A percentile compares a stretch with the other conserved stretches of the same genome.
phyloP scores from a whole-genome alignment of 2,329 filamentous ascomycete genomes.

The Aspergillus fumigatiaffinis region DNA sequence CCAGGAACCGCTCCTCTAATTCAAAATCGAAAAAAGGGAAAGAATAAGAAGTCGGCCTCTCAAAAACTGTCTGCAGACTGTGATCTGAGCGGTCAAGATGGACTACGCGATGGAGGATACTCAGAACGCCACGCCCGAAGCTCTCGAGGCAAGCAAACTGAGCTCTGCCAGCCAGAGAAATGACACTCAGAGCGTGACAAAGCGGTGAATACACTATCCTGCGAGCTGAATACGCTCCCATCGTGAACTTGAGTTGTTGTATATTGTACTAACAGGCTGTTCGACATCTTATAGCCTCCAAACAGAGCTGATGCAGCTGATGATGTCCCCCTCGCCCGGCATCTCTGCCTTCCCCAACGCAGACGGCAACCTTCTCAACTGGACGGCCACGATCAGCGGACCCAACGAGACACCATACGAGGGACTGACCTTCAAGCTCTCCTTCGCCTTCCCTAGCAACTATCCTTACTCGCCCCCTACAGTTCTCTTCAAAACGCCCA shows the following conservation, averaged over 20 bases:
- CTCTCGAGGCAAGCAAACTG: slow-evolving; percentile 60
- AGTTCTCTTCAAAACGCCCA: slow-evolving; percentile 95
- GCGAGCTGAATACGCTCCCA: neutral
- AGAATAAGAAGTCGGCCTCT: neutral
- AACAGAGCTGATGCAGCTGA: slow-evolving; percentile 96
- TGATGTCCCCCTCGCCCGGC: slow-evolving; percentile 90
- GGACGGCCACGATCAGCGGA: slow-evolving; percentile 91
- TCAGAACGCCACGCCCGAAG: slow-evolving; percentile 65
- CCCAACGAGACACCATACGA: slow-evolving; percentile 90
- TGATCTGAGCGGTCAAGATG: slow-evolving; percentile 34
- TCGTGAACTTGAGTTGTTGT: neutral
- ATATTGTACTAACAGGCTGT: neutral
- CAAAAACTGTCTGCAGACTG: neutral
- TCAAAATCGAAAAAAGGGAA: neutral
- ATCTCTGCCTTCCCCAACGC: slow-evolving; percentile 91
- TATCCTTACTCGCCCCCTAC: slow-evolving; percentile 90
- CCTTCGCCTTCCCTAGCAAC: slow-evolving; percentile 83
- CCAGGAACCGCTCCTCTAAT: slow-evolving; percentile 10
- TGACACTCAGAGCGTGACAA: slow-evolving; percentile 71
- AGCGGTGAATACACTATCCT: slow-evolving; percentile 55
- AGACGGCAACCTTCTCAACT: slow-evolving; percentile 84
- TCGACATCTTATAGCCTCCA: slow-evolving; percentile 63
- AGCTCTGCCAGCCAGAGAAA: slow-evolving; percentile 51
- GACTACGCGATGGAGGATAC: slow-evolving; percentile 57
- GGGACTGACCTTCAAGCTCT: slow-evolving; percentile 83